Base-by-base conservation (phyloP, 139 green algal genomes). In the Zygnema cylindricum region DNA sequence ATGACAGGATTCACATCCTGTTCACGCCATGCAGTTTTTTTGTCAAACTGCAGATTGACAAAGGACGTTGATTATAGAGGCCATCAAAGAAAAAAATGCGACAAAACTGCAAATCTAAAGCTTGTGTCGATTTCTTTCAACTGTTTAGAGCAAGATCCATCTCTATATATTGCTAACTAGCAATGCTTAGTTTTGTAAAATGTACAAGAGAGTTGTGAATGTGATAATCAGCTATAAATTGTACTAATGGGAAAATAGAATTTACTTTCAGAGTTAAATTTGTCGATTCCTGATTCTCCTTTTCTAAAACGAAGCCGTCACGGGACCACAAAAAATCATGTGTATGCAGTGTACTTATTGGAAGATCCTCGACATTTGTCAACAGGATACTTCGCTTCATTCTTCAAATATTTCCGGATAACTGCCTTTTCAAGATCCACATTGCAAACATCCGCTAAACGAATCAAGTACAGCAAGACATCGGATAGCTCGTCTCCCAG, bases 401-500 rank as follows among this genome's bases (percentile, higher is more conserved):
- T 96, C 73, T 94, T 93, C 11, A 49, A 1, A 16, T 96, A 69
- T 63, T 97, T 92, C 36, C 69, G 49, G 43, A 69, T 21, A 3
- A 86, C 93, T 0, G 94, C 95, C 1, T 55, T 36, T 0, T 76
- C 92, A 49, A 97, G 92, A 87, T 97, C 94, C 0, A 96, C 77
- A 1, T 87, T 93, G 81, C 95, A 97, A 38, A 92, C 69, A 76
- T 97, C 95, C 1, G 94, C 87, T 39, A 96, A 77, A 0, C 94
- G 84, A 25, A 96, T 49, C 33, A 97, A 71, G 76, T 97, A 96
- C 57, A 97, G 90, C 73, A 96, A 91, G 55, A 96, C 94, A 76
- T 97, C 95, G 1, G 93, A 91, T 32, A 98, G 69, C 88, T 96
- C 95, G 85, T 98, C 93, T 0, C 83, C 94, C 0, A 96, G 79